phyloP scores from a whole-genome alignment of 495 filamentous ascomycete species.

The Trypethelium eluteriae region DNA sequence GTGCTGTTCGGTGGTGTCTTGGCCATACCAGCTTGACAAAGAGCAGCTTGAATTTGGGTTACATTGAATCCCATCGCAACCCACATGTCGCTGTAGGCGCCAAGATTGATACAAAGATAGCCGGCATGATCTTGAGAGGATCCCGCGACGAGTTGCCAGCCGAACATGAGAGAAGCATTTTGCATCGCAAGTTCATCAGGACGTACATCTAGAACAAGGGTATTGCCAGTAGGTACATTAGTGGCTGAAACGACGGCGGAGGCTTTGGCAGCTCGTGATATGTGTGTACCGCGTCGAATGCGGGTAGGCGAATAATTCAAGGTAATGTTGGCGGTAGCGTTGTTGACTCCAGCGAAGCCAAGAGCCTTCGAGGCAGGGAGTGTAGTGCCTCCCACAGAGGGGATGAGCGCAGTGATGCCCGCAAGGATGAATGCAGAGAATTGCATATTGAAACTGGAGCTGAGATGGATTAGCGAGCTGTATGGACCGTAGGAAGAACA shows the following conservation, averaged over 20 bases:
- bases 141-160: neutral
- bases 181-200: neutral
- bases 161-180: neutral
- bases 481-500: neutral
- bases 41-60: neutral
- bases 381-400: neutral
- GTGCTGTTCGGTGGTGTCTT: neutral
- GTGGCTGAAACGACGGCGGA: neutral
- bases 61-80: neutral
- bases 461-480: neutral
- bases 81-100: neutral
- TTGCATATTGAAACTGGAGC: neutral
- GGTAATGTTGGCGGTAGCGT: neutral
- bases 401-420: neutral
- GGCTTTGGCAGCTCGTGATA: neutral
- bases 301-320: neutral
- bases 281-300: neutral
- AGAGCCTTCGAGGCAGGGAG: neutral
- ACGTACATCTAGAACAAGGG: neutral
- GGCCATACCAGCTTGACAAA: neutral
- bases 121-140: neutral
- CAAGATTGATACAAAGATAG: neutral
- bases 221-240: neutral
- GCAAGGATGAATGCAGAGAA: neutral
- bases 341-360: neutral